Base-by-base conservation (phyloP, 176 grass and related monocot species). In the Zoysia pacifica region DNA sequence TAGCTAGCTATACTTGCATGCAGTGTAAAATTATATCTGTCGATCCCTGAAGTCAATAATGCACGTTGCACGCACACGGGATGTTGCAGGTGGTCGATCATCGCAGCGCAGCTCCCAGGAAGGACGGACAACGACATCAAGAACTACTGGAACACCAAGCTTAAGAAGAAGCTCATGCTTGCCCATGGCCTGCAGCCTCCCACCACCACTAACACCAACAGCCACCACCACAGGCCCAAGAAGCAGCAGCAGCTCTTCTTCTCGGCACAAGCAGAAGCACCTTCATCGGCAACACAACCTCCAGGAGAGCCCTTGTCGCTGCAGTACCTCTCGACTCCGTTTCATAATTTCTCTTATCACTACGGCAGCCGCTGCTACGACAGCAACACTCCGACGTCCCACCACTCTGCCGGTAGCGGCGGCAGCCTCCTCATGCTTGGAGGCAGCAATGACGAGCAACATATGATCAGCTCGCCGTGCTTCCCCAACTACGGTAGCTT, bases 121-220 rank as follows among this genome's bases (percentile, higher is more conserved):
- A 94, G 94, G 77, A 97, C 94, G 41, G 94, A 94, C 88, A 97
- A 97, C 83, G 89, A 94, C 73, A 83, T 97, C 66, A 97, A 97
- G 81, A 97, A 97, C 76, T 91, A 97, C 82, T 97, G 94, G 94
- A 97, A 97, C 80, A 97, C 91, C 80, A 97, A 97, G 77, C 87
- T 97, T 61, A 94, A 97, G 87, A 97, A 97, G 80, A 97, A 97
- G 88, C 74, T 80, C 51, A 70, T 70, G 50, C 18, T n/a, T 5
- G 43, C 67, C 67, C 19, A 45, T n/a, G 9, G 47, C 15, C 75
- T 78, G 38, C 61, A 65, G 46, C 36, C 14, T 7, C 48, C 37
- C 28, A 40, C 15, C 71, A 7, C 45, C 45, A 28, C 14, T 7
- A 36, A 16, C 28, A 40, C 18, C 18, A n/a, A 58, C 18, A 58